A percentile compares a stretch with the other conserved stretches of the same genome.
phyloP scores from a whole-genome alignment of 2,329 filamentous ascomycete species.

The Colletotrichum cuscutae region DNA sequence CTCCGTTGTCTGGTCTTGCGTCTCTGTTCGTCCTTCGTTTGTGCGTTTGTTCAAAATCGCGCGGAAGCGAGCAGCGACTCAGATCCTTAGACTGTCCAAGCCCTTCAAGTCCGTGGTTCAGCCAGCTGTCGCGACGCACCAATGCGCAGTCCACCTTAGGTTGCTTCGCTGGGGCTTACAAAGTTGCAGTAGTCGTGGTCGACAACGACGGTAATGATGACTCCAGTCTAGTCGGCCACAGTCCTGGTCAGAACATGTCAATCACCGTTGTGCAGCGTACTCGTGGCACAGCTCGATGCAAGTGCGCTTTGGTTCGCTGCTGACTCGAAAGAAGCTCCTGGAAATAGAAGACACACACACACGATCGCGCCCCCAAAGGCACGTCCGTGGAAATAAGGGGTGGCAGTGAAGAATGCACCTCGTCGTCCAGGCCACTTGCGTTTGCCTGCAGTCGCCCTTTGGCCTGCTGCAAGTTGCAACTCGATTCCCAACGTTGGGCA shows the following conservation, averaged over 20 bases:
- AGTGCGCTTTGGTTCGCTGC: conserved; percentile 10
- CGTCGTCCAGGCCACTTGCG: conserved; percentile 3
- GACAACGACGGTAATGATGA: background rate
- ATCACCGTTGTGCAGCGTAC: background rate
- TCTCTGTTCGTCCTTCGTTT: conserved; percentile 1
- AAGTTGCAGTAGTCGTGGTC: background rate
- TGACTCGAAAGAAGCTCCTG: conserved; percentile 18
- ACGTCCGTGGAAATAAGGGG: conserved; percentile 12
- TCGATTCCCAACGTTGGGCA: background rate
- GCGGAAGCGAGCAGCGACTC: conserved; percentile 16
- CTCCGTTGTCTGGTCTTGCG: conserved; percentile 3
- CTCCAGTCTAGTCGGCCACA: background rate
- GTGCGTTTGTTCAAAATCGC: conserved; percentile 16
- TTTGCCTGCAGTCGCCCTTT: background rate
- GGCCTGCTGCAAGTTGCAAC: background rate
- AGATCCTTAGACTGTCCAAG: conserved; percentile 1
- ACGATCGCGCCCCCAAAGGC: background rate
- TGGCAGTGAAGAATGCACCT: conserved; percentile 15
- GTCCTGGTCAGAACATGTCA: conserved; percentile 5
- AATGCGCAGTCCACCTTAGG: background rate
- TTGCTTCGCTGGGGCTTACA: background rate
- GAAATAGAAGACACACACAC: background rate
- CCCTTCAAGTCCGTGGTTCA: conserved; percentile 6
- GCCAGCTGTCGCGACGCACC: conserved; percentile 22
- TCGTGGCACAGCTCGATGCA: background rate